Conservation (phyloP, 2,329 filamentous ascomycete genomes). For the Colletotrichum tabaci region DNA sequence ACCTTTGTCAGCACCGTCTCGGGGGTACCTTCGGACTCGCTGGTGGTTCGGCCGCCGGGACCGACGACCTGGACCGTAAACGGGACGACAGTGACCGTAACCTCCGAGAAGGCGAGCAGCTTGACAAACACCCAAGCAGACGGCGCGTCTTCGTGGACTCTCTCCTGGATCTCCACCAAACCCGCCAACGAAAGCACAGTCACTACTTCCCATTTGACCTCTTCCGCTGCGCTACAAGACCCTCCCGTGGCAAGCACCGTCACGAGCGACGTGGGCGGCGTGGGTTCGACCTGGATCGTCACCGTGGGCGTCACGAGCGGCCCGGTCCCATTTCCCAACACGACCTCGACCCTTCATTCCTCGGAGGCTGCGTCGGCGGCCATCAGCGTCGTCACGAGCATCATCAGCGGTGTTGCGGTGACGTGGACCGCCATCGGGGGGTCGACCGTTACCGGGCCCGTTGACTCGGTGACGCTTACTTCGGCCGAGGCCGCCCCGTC, state of each 20-base stretch:
- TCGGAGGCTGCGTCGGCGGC: background rate
- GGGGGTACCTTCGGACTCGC: background rate
- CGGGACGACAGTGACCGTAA: background rate
- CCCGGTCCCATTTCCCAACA: background rate
- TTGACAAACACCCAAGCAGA: background rate
- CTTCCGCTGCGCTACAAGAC: too few relatives aligned
- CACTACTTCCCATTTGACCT: background rate
- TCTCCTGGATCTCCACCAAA: background rate
- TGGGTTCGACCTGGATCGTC: slow-evolving; percentile 11
- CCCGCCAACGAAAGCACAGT: background rate
- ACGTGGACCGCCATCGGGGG: slow-evolving; percentile 3
- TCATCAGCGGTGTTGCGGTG: background rate
- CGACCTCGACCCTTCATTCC: background rate
- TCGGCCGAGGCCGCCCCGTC: background rate
- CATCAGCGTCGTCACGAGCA: slow-evolving; percentile 1
- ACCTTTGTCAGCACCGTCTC: background rate
- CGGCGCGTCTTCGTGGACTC: slow-evolving; percentile 1
- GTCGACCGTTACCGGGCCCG: background rate
- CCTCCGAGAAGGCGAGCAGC: background rate
- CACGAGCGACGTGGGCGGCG: slow-evolving; percentile 6
- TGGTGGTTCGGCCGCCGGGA: too few relatives aligned
- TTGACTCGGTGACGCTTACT: background rate
- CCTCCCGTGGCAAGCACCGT: background rate
- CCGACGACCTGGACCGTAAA: background rate
- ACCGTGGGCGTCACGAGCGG: background rate